A percentile compares a stretch with the other conserved stretches of the same genome.
Evolutionary conservation across 495 filamentous ascomycete genomes (phyloP).

Genomic region (Aspergillus steynii): DNA sequence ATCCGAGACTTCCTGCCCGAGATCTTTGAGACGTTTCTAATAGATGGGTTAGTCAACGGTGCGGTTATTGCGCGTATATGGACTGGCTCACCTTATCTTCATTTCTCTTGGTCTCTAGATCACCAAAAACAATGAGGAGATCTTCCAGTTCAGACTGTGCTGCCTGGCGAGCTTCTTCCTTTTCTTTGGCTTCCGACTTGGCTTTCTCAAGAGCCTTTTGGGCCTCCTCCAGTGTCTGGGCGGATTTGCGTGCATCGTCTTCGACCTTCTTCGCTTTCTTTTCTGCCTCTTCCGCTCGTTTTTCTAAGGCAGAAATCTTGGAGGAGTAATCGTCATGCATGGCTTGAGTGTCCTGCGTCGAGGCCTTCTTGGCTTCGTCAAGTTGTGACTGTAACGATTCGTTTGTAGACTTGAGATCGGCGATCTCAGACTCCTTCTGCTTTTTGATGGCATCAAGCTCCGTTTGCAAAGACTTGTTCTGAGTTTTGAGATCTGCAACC

Average conservation of each 20-base stretch:
- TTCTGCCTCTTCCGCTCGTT: conserved; percentile 43
- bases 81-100: conserved; percentile 70
- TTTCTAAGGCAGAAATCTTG: conserved; percentile 50
- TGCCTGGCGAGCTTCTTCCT: conserved; percentile 64
- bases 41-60: conserved; percentile 22
- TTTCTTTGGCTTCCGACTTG: conserved; percentile 40
- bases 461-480: conserved; percentile 52
- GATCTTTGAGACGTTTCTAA: conserved; percentile 68
- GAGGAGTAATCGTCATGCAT: conserved; percentile 54
- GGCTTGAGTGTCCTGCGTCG: conserved; percentile 56
- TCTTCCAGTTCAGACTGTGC: conserved; percentile 78
- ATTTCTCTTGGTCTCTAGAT: conserved; percentile 80
- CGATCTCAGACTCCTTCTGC: conserved; percentile 60
- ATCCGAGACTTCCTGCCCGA: conserved; percentile 76
- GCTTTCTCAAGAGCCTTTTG: conserved; percentile 29
- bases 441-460: conserved; percentile 54
- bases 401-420: conserved; percentile 55
- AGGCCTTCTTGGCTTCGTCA: conserved; percentile 52
- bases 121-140: conserved; percentile 82
- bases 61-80: neutral
- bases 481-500: conserved; percentile 54
- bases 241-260: conserved; percentile 23
- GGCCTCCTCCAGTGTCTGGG: conserved; percentile 22
- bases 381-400: conserved; percentile 57
- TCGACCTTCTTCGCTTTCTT: conserved; percentile 38